Base-by-base conservation (phyloP, 352 stramenopile genomes). In the Phytophthora citrophthora region DNA sequence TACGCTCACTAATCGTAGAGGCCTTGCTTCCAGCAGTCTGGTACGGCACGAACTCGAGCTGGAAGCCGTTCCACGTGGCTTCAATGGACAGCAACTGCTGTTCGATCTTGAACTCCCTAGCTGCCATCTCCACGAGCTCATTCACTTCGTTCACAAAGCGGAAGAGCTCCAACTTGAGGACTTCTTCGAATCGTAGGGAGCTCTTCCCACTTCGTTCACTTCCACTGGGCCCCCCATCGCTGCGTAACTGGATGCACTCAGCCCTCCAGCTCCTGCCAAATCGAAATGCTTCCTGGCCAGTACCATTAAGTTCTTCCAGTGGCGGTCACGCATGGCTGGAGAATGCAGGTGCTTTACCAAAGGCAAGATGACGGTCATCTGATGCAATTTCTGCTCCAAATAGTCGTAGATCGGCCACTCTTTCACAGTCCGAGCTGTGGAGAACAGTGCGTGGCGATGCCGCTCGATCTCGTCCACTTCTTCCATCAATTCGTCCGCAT, bases 71-170 rank as follows among this genome's bases (percentile, higher is more conserved):
- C 96, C 95, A 98, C 3, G 89, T 79, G 3, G 62, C 82, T 71
- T 98, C 92, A 50, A 99, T 98, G 13, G 96, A 77, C 3, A 74
- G 79, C n/a, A 99, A 74, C 48, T 98, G 96, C 61, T 97, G 97
- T 62, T 99, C 96, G 57, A 99, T 99, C 74, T 98, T 99, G 54
- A 98, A 96, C 53, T 99, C 96, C n/a, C 97, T 97, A 13, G 82
- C 91, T 48, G 95, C 96, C 56, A 97, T 97, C 69, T 98, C 95
- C 2, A 98, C 91, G 18, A 98, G 82, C 46, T 98, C 95, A 60
- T 96, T 94, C 34, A 99, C 94, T 63, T 98, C 91, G 49, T 96
- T 96, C 18, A 97, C 94, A 55, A 97, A 94, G 5, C 81, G 80
- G 62, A 98, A 89, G 29, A 98, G 77, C 39, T 98, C 90, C n/a